Conservation (phyloP, 768 basidiomycete species). For the Kwoniella bestiolae region DNA sequence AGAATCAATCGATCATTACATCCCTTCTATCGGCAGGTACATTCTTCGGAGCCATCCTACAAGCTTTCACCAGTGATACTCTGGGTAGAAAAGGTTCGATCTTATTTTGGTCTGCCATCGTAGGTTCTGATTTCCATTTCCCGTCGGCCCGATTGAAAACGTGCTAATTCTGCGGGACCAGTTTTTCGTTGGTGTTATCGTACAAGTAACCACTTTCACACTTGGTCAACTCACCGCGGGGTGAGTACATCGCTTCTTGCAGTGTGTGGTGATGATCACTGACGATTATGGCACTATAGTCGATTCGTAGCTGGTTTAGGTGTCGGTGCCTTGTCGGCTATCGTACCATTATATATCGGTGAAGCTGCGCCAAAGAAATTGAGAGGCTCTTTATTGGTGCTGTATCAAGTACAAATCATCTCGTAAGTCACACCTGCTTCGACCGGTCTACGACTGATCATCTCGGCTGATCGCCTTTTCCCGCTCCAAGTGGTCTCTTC, state of each 20-base stretch:
- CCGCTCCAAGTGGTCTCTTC: slow-evolving; percentile 21
- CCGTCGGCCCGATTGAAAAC: no score
- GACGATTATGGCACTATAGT: background rate
- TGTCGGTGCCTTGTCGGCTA: slow-evolving; percentile 32
- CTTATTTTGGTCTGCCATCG: slow-evolving; percentile 71
- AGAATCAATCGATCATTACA: slow-evolving; percentile 75
- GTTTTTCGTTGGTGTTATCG: slow-evolving; percentile 33
- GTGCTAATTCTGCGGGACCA: no score
- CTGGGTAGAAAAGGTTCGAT: slow-evolving; percentile 75
- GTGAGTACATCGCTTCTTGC: slow-evolving; percentile 60
- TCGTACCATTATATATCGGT: slow-evolving; percentile 35
- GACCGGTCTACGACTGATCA: background rate
- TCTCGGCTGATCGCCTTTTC: slow-evolving; percentile 2
- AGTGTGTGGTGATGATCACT: background rate
- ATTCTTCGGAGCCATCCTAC: slow-evolving; percentile 43
- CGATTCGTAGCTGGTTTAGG: slow-evolving; percentile 57
- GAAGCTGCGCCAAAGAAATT: slow-evolving; percentile 34
- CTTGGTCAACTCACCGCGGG: slow-evolving; percentile 71
- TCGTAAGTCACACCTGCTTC: slow-evolving; percentile 19
- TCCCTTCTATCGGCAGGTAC: slow-evolving; percentile 74
- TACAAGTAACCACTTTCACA: slow-evolving; percentile 66
- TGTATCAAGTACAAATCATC: slow-evolving; percentile 77
- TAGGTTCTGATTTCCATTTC: background rate
- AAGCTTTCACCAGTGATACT: slow-evolving; percentile 69
- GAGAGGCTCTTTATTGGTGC: slow-evolving; percentile 64